Evolutionary conservation across 83 land plant genomes (phyloP).

Genomic region (Picea engelmannii): DNA sequence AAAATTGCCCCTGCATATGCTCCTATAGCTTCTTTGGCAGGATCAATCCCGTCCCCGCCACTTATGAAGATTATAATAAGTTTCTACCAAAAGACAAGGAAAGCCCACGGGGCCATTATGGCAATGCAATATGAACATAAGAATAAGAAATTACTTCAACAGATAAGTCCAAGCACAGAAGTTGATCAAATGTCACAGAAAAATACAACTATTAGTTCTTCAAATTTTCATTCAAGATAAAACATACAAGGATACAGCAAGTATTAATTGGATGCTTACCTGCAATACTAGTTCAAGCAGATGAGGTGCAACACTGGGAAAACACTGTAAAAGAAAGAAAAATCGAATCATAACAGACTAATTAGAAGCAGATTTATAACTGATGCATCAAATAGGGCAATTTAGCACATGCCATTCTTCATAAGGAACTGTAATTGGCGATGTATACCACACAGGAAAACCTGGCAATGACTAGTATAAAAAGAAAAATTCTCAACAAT

Average conservation of each 20-base stretch:
- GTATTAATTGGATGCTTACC: constrained; percentile 26
- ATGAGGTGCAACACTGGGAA: constrained; percentile 81
- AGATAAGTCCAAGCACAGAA: neutral
- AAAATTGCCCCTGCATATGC: constrained; percentile 87
- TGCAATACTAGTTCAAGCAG: constrained; percentile 57
- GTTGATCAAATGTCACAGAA: neutral
- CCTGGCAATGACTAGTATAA: too few relatives aligned
- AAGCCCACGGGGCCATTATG: neutral
- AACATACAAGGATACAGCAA: too few relatives aligned
- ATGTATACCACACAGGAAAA: too few relatives aligned
- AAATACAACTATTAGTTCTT: neutral
- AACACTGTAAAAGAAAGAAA: constrained; percentile 52
- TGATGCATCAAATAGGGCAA: too few relatives aligned
- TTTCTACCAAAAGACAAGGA: constrained; percentile 41
- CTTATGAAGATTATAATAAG: constrained; percentile 48
- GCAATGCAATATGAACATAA: neutral
- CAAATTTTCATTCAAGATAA: too few relatives aligned
- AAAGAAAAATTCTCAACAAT: too few relatives aligned
- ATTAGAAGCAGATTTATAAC: too few relatives aligned
- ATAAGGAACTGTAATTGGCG: too few relatives aligned
- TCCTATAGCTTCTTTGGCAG: constrained; percentile 55
- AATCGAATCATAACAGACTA: neutral
- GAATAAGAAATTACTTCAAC: neutral
- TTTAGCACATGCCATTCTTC: too few relatives aligned
- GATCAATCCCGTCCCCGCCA: constrained; percentile 64